Percentiles rank a stretch among this genome's conserved stretches.
Evolutionary conservation across 495 filamentous ascomycete species (phyloP).

Genomic region (Amniculicola lignicola): DNA sequence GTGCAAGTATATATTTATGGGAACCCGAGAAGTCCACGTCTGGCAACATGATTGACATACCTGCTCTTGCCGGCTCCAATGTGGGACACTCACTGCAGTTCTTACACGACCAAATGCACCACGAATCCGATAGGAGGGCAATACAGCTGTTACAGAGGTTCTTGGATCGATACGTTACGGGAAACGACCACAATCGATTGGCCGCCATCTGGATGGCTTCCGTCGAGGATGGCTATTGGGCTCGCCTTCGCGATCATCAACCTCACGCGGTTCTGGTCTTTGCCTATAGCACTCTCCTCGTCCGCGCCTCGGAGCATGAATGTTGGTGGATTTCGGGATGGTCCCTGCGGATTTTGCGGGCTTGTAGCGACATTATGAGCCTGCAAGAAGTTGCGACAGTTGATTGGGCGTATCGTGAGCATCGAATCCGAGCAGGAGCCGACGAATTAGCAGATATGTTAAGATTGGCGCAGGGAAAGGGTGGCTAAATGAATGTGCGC

Average conservation of each 20-base stretch:
- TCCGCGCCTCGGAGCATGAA: constrained; percentile 1
- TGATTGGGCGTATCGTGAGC: constrained; percentile 1
- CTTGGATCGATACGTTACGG: constrained; percentile 1
- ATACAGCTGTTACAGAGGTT: not conserved
- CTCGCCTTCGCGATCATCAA: constrained; percentile 1
- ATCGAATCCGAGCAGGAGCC: not conserved
- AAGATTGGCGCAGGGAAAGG: no score
- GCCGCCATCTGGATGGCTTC: constrained; percentile 6
- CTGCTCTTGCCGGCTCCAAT: constrained; percentile 1
- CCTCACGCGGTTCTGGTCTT: constrained; percentile 5
- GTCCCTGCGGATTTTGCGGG: not conserved
- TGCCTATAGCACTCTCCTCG: not conserved
- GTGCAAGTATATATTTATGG: constrained; percentile 4
- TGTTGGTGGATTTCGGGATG: constrained; percentile 8
- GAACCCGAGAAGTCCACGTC: not conserved
- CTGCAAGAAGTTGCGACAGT: not conserved
- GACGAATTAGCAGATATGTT: not conserved
- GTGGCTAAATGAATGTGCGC: no score
- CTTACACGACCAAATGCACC: not conserved
- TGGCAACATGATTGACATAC: constrained; percentile 7
- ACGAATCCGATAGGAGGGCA: not conserved
- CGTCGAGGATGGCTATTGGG: constrained; percentile 1
- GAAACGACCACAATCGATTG: not conserved
- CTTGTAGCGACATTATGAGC: constrained; percentile 1
- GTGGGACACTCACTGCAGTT: not conserved